phyloP scores from a whole-genome alignment of 2,329 filamentous ascomycete genomes.

The Corniculantispora saksenae region DNA sequence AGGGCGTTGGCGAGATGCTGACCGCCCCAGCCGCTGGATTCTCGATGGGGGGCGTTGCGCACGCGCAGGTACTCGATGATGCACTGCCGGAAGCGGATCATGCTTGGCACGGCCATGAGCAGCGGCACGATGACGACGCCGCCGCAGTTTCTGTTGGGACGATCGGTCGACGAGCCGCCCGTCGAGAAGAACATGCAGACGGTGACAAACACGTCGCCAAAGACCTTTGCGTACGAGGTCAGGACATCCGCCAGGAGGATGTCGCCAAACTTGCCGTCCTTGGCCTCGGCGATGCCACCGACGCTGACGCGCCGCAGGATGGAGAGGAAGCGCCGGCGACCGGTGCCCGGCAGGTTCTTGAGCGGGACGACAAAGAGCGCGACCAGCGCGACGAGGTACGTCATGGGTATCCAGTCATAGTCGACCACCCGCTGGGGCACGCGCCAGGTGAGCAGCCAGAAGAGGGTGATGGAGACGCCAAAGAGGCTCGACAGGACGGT shows the following conservation, averaged over 20 bases:
- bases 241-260: slow-evolving; percentile 90
- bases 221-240: slow-evolving; percentile 90
- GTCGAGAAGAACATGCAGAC: slow-evolving; percentile 86
- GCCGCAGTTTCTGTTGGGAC: slow-evolving; percentile 80
- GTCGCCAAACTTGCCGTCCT: slow-evolving; percentile 93
- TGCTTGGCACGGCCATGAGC: slow-evolving; percentile 77
- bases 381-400: slow-evolving; percentile 73
- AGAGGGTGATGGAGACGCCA: slow-evolving; percentile 69
- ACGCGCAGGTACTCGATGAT: slow-evolving; percentile 83
- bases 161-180: slow-evolving; percentile 71
- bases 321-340: slow-evolving; percentile 72
- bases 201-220: slow-evolving; percentile 85
- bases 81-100: slow-evolving; percentile 90
- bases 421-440: slow-evolving; percentile 67
- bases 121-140: slow-evolving; percentile 78
- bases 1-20: slow-evolving; percentile 90
- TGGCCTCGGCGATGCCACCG: slow-evolving; percentile 81
- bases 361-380: slow-evolving; percentile 73
- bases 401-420: slow-evolving; percentile 85
- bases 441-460: slow-evolving; percentile 80
- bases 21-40: slow-evolving; percentile 69
- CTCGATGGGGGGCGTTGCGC: slow-evolving; percentile 55
- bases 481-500: slow-evolving; percentile 73
- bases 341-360: slow-evolving; percentile 65
- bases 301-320: slow-evolving; percentile 78